Evolutionary conservation across 2,329 filamentous ascomycete species (phyloP), one percentile per base, ranked within the genome.

Genomic region (Aureobasidium sp.): DNA sequence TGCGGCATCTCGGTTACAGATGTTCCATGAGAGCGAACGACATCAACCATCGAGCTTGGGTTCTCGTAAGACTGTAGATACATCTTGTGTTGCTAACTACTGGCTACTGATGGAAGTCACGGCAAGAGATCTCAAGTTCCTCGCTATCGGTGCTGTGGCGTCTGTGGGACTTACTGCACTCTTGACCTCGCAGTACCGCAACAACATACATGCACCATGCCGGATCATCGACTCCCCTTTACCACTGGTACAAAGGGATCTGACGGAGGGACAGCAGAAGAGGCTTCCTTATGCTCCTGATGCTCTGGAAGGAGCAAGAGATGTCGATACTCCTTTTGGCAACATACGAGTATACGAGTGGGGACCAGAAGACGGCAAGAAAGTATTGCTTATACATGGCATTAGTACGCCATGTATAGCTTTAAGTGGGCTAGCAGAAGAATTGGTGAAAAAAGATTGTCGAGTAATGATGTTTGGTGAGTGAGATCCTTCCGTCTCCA

Each of bases 371-470:
- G 76, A 81, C 39, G 90, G 89, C 1, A 81, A 84, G 32, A 91
- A 87, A 69, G 85, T 93, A 1, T 76, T 95, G 15, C 76, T 95
- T 29, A 75, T 95, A 17, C 91, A 93, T 72, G 91, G 91, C 5
- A 92, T 94, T 68, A 89, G 85, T 55, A 94, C 90, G 6, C 90
- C 91, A 0, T 86, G 85, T 64, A 77, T 92, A 52, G 82, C 88
- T 0, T 75, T 93, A 20, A 85, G 84, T 2, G 80, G 83, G 46
- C 72, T 94, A 39, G 88, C 87, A 15, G 79, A 84, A 70, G 82
- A 80, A 58, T 79, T 95, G 57, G 88, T 83, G 0, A 75, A 77
- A 7, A 80, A 78, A 62, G 88, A 89, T 0, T 91, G 83, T 72
- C 80, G 90, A 64, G 90, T 96, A 2, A 87, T 95, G 82, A 76